Conservation (phyloP, 805 yeast genomes). For the Wickerhamiella azyma region DNA sequence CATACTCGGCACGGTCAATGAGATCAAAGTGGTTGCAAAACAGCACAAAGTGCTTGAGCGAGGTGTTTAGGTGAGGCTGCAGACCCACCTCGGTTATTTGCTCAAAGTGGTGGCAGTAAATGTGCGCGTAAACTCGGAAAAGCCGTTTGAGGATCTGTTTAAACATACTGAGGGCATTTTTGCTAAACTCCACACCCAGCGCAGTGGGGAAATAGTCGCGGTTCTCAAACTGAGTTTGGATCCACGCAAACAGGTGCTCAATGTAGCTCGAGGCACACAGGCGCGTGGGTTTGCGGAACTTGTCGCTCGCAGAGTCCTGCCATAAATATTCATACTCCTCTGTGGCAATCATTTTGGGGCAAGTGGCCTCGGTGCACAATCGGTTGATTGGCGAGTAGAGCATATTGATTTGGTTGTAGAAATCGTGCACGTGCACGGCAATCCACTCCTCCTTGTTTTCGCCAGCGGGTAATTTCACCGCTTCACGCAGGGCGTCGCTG, state of each 20-base stretch:
- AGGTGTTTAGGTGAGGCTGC: slow-evolving; percentile 85
- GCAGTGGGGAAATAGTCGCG: slow-evolving; percentile 82
- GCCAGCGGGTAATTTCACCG: slow-evolving; percentile 85
- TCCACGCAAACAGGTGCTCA: slow-evolving; percentile 88
- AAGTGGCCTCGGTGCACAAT: slow-evolving; percentile 86
- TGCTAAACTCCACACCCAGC: slow-evolving; percentile 83
- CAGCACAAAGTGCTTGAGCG: slow-evolving; percentile 83
- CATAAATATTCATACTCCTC: slow-evolving; percentile 93
- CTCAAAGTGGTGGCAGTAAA: slow-evolving; percentile 94
- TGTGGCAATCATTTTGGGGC: slow-evolving; percentile 97
- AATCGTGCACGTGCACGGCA: slow-evolving; percentile 95
- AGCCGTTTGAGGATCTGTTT: slow-evolving; percentile 81
- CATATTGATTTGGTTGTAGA: slow-evolving; percentile 93
- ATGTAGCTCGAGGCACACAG: slow-evolving; percentile 92
- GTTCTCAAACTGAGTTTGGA: slow-evolving; percentile 82
- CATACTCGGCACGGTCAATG: slow-evolving; percentile 69
- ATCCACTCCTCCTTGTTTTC: slow-evolving; percentile 90
- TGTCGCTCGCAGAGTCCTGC: slow-evolving; percentile 53
- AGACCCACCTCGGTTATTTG: slow-evolving; percentile 85
- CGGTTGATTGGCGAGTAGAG: slow-evolving; percentile 89
- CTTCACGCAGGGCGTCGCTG: slow-evolving; percentile 79
- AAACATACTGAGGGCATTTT: slow-evolving; percentile 62
- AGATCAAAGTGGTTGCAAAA: slow-evolving; percentile 75
- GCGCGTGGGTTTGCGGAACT: slow-evolving; percentile 58
- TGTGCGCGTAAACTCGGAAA: slow-evolving; percentile 91